A percentile compares a stretch with the other conserved stretches of the same genome.
Conservation (phyloP, 2,329 filamentous ascomycete species). For the Fusarium sp. region DNA sequence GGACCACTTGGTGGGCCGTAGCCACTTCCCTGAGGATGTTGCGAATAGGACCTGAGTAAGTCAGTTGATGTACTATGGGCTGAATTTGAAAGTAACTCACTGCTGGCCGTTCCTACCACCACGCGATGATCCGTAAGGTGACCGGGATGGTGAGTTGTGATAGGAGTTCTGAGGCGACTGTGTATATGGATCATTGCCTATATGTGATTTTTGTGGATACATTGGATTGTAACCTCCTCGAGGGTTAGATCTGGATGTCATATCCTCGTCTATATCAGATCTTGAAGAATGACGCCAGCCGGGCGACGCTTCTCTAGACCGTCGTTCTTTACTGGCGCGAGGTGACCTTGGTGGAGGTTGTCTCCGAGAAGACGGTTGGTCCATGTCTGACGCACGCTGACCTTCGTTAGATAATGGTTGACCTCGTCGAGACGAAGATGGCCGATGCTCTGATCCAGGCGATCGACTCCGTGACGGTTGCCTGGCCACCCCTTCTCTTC, state of each 20-base stretch:
- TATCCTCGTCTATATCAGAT: constrained; percentile 63
- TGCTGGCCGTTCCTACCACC: constrained; percentile 54
- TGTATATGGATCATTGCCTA: constrained; percentile 53
- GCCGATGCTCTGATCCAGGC: constrained; percentile 34
- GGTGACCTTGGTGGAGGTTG: constrained; percentile 46
- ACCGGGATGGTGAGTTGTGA: constrained; percentile 59
- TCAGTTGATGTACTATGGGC: constrained; percentile 8
- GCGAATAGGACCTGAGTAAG: constrained; percentile 66
- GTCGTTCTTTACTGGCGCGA: constrained; percentile 43
- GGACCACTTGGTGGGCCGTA: constrained; percentile 65
- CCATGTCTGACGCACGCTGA: constrained; percentile 35
- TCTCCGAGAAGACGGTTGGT: constrained; percentile 35
- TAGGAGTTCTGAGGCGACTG: constrained; percentile 60
- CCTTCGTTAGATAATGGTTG: constrained; percentile 42
- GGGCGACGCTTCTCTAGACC: constrained; percentile 45
- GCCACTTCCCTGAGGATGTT: constrained; percentile 63
- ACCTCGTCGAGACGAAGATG: constrained; percentile 34
- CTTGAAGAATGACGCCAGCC: constrained; percentile 56
- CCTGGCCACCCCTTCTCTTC: constrained; percentile 41
- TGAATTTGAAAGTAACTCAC: constrained; percentile 49
- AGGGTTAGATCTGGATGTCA: constrained; percentile 57
- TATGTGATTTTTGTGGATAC: constrained; percentile 53
- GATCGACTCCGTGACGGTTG: constrained; percentile 44
- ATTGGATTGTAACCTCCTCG: constrained; percentile 56
- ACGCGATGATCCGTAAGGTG: constrained; percentile 55